phyloP scores from a whole-genome alignment of 2,329 filamentous ascomycete species.

The Xylariaceae sp. region DNA sequence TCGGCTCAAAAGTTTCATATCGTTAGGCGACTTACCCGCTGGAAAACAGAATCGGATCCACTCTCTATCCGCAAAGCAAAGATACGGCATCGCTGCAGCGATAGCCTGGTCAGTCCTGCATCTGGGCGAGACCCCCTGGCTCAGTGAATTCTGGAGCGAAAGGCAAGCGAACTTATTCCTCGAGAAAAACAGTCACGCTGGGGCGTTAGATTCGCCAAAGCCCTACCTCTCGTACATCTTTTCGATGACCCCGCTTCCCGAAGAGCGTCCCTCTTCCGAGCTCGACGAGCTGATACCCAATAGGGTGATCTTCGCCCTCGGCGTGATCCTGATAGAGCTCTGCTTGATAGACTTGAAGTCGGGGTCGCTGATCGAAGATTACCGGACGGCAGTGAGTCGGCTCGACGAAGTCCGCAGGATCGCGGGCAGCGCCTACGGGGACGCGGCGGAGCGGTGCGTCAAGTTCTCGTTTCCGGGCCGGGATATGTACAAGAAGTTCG shows the following conservation, averaged over 20 bases:
- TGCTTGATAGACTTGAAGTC: background rate
- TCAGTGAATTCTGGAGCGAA: conserved; percentile 10
- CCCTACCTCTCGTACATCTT: conserved; percentile 13
- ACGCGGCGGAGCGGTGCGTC: conserved; percentile 5
- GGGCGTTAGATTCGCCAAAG: background rate
- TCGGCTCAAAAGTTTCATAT: background rate
- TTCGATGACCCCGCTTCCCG: background rate
- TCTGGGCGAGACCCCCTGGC: conserved; percentile 8
- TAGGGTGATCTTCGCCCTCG: conserved; percentile 10
- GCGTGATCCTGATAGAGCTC: conserved; percentile 1
- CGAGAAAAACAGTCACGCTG: background rate
- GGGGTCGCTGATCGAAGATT: conserved; percentile 3
- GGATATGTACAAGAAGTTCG: conserved; percentile 7
- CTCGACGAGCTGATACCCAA: conserved; percentile 11
- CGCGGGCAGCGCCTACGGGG: conserved; percentile 7
- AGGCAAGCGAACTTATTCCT: conserved; percentile 9
- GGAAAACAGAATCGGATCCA: background rate
- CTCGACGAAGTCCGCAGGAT: conserved; percentile 16
- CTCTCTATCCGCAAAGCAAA: conserved; percentile 11
- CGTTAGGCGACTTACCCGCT: background rate
- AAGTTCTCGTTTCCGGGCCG: conserved; percentile 11
- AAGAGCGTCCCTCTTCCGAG: background rate
- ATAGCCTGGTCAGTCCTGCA: conserved; percentile 15
- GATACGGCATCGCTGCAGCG: conserved; percentile 14
- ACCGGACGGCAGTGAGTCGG: background rate